Conservation (phyloP, 371 early-diverging fungal species). For the Vairimorpha ceranae region DNA sequence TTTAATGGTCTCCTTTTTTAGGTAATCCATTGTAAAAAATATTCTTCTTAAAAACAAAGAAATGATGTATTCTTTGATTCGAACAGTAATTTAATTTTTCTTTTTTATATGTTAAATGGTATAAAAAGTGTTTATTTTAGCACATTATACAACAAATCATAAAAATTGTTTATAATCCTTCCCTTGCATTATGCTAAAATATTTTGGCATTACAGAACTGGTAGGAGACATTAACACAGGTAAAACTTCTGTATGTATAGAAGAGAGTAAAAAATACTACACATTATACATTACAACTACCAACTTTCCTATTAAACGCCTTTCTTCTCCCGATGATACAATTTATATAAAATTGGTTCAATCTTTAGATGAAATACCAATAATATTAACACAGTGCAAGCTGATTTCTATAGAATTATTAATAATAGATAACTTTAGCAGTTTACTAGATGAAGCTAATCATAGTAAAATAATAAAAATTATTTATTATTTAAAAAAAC, state of each 20-base stretch:
- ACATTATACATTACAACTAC: slow-evolving; percentile 47
- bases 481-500: slow-evolving; percentile 19
- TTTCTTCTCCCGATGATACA: neutral
- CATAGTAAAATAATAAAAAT: neutral
- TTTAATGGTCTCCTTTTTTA: too few relatives aligned
- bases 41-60: too few relatives aligned
- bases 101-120: too few relatives aligned
- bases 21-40: too few relatives aligned
- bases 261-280: slow-evolving; percentile 10
- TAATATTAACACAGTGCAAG: neutral
- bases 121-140: too few relatives aligned
- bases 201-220: slow-evolving; percentile 49
- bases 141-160: too few relatives aligned
- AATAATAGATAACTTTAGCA: slow-evolving; percentile 26
- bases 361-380: neutral
- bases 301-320: slow-evolving; percentile 17
- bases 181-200: slow-evolving; percentile 4
- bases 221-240: slow-evolving; percentile 42
- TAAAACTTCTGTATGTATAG: slow-evolving; percentile 41
- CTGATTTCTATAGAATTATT: neutral
- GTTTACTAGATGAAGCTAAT: slow-evolving; percentile 14
- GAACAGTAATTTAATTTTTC: neutral
- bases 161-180: too few relatives aligned
- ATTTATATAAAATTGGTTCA: slow-evolving; percentile 7
- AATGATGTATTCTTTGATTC: too few relatives aligned